phyloP scores from a whole-genome alignment of 352 stramenopile species.

The Phytophthora kernoviae region DNA sequence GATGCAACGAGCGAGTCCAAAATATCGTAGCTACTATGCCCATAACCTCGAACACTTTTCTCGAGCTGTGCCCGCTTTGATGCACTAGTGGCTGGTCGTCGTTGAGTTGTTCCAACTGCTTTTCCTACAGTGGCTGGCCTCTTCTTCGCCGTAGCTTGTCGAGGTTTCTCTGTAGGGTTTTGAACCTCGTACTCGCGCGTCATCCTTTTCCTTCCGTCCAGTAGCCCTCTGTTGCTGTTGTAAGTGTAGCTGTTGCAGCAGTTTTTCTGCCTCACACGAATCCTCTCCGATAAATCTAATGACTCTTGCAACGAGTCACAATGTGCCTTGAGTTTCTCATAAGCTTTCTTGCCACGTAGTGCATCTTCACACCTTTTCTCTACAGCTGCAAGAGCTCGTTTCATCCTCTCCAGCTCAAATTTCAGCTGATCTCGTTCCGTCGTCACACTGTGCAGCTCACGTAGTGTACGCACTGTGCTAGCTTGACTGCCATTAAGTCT shows the following conservation, averaged over 20 bases:
- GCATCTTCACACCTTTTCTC: constrained; percentile 63
- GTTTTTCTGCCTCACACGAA: constrained; percentile 78
- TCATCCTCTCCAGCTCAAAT: constrained; percentile 74
- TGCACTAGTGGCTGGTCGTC: constrained; percentile 4
- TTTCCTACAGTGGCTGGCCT: constrained; percentile 9
- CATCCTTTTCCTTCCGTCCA: constrained; percentile 9
- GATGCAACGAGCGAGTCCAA: constrained; percentile 44
- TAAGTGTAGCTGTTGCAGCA: constrained; percentile 71
- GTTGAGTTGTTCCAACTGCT: neutral
- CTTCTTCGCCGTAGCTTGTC: constrained; percentile 17
- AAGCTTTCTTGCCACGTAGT: constrained; percentile 52
- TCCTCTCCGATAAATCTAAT: constrained; percentile 81
- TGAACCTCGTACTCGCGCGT: neutral
- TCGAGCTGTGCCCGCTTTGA: constrained; percentile 4
- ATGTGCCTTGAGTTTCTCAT: constrained; percentile 74
- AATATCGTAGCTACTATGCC: constrained; percentile 37
- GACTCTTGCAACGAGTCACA: constrained; percentile 82
- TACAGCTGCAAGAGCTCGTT: constrained; percentile 37
- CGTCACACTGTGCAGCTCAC: constrained; percentile 68
- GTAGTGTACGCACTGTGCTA: constrained; percentile 34
- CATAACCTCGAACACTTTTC: constrained; percentile 1
- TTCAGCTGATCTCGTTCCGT: constrained; percentile 80
- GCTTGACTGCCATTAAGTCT: constrained; percentile 13
- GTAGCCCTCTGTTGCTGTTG: constrained; percentile 20
- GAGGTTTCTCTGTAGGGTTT: constrained; percentile 1